These are phyloP conservation scores for Galerina marginata DNA, from an alignment of 768 basidiomycete species.

Conservation along the genomic window DNA sequence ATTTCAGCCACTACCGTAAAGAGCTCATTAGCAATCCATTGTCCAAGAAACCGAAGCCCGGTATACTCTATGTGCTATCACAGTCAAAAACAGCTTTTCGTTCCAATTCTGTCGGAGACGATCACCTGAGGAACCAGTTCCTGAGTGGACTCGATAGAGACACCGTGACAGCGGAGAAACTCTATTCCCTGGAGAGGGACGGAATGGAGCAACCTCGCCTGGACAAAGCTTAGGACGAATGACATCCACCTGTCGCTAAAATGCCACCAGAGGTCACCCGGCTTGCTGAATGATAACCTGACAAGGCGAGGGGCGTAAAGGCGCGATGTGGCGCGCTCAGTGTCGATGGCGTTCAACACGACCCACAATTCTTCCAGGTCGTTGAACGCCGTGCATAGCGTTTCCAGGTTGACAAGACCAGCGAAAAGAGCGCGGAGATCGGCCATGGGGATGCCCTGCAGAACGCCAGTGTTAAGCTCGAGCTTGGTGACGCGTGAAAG, in stretches of 20 bases:
- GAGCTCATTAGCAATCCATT: too few species aligned
- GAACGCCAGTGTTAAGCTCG: slow-evolving; percentile 36
- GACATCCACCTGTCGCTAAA: slow-evolving; percentile 36
- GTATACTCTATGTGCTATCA: too few species aligned
- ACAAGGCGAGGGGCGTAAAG: slow-evolving; percentile 31
- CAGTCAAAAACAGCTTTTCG: too few species aligned
- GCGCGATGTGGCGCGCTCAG: not conserved
- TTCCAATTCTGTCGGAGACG: too few species aligned
- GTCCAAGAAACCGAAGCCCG: too few species aligned
- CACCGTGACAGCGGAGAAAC: slow-evolving; percentile 33
- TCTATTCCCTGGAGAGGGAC: slow-evolving; percentile 27
- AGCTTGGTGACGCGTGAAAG: slow-evolving; percentile 32
- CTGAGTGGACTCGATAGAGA: not conserved
- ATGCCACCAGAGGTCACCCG: slow-evolving; percentile 38
- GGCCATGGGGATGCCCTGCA: slow-evolving; percentile 28
- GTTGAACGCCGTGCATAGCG: slow-evolving; percentile 35
- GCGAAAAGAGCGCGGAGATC: slow-evolving; percentile 26
- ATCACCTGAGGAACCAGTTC: too few species aligned
- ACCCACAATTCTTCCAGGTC: slow-evolving; percentile 31
- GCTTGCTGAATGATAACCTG: slow-evolving; percentile 36
- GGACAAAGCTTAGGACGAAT: slow-evolving; percentile 21
- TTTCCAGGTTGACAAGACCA: slow-evolving; percentile 25
- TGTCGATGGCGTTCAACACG: slow-evolving; percentile 16
- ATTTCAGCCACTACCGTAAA: too few species aligned
- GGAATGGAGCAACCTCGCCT: slow-evolving; percentile 17